Base-by-base conservation (phyloP, 2,329 filamentous ascomycete genomes). In the Leptographium radiaticola region DNA sequence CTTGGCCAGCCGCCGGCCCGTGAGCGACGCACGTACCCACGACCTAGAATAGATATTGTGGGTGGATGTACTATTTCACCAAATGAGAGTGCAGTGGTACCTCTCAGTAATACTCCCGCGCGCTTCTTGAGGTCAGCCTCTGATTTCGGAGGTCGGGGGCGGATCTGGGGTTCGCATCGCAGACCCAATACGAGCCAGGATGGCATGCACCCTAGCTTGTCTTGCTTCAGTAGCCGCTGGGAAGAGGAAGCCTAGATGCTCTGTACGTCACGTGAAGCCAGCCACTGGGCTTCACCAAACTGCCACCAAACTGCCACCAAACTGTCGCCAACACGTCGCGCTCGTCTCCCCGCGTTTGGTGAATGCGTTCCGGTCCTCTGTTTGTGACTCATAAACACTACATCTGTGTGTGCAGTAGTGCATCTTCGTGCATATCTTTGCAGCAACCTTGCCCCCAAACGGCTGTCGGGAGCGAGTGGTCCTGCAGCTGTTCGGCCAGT, bases 401-500 rank as follows among this genome's bases (percentile, higher is more conserved):
- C 47, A 25, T 18, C 47, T 39, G 8, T 8, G 12, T 25, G 34
- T 38, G 47, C 20, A 13, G 20, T 49, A 40, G 25, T 50, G 48
- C 34, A 12, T 18, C 38, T 36, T 18, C 33, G 16, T 38, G 46
- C 46, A 36, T 31, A 33, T 38, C 12, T 34, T 15, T 48, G 30
- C 18, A 49, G 47, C 31, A 20, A 18, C 18, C 38, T 10, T 56
- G 49, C 52, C 25, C 18, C 43, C 25, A 49, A 53, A 45, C 31
- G 36, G 45, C 43, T 16, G 44, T 34, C 50, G 53, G 15, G 53
- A 59, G 56, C 56, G 56, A 58, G 54, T 57, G 53, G 53, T 55
- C 53, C 53, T 56, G 56, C 57, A 59, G 56, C 48, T 20, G 51
- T 49, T 33, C 20, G 36, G 36, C 44, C 45, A 52, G 48, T 40